phyloP scores from a whole-genome alignment of 2,329 filamentous ascomycete species.

The Pseudocercospora cruenta region DNA sequence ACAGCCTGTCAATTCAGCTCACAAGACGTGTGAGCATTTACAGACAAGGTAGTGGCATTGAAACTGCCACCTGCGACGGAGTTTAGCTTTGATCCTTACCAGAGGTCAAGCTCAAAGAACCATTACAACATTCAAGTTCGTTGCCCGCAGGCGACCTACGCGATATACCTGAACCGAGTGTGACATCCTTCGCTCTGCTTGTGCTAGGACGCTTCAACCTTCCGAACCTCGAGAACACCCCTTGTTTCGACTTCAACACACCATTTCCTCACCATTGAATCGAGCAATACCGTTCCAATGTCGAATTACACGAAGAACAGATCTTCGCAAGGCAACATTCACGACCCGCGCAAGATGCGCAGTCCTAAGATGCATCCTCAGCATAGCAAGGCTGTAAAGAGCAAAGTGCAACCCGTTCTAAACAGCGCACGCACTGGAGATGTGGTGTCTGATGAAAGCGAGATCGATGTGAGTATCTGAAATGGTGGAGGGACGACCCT shows the following conservation, averaged over 20 bases:
- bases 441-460: constrained; percentile 29
- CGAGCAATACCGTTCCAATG: neutral
- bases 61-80: constrained; percentile 31
- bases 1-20: constrained; percentile 13
- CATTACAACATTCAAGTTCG: constrained; percentile 26
- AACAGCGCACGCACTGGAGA: constrained; percentile 24
- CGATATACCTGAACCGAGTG: constrained; percentile 17
- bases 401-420: constrained; percentile 18
- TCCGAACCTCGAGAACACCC: neutral
- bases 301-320: neutral
- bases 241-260: neutral
- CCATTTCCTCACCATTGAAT: neutral
- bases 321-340: constrained; percentile 12
- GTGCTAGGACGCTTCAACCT: neutral
- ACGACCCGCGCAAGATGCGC: constrained; percentile 23
- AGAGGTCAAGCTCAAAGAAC: constrained; percentile 25
- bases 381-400: constrained; percentile 20
- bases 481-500: neutral
- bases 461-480: constrained; percentile 19
- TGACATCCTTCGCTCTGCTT: constrained; percentile 4
- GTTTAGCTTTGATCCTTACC: constrained; percentile 25
- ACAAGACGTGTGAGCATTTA: constrained; percentile 9
- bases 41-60: constrained; percentile 24
- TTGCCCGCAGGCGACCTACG: constrained; percentile 35
- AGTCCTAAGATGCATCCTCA: constrained; percentile 17